These are phyloP conservation scores for Mrakia frigida DNA, from an alignment of 768 basidiomycete species.

Conservation along the genomic window DNA sequence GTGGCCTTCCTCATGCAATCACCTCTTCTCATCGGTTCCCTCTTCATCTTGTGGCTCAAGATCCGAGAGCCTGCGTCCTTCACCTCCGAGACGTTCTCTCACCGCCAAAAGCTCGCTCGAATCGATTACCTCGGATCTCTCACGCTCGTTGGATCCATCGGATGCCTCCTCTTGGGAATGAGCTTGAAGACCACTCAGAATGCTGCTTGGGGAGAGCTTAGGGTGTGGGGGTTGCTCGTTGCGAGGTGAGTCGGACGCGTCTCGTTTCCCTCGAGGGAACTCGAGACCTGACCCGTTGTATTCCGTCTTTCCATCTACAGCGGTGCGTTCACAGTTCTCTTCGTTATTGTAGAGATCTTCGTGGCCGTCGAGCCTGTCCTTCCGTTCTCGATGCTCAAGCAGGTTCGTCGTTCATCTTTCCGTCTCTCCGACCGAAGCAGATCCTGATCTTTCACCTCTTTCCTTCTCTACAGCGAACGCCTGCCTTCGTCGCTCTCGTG, in stretches of 20 bases:
- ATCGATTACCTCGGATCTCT: slow-evolving; percentile 81
- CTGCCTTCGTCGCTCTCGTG: slow-evolving; percentile 70
- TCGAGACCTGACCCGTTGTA: neutral
- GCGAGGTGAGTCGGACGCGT: slow-evolving; percentile 21
- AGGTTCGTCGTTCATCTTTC: slow-evolving; percentile 66
- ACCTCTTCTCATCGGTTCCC: slow-evolving; percentile 68
- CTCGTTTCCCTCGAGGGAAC: neutral
- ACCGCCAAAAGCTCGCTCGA: slow-evolving; percentile 39
- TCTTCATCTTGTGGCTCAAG: slow-evolving; percentile 65
- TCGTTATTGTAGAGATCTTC: slow-evolving; percentile 72
- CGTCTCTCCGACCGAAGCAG: slow-evolving; percentile 57
- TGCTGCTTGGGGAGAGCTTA: slow-evolving; percentile 48
- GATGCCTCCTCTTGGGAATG: slow-evolving; percentile 39
- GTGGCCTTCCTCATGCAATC: slow-evolving; percentile 50
- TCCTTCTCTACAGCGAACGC: slow-evolving; percentile 52
- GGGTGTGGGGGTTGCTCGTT: slow-evolving; percentile 61
- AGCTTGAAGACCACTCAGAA: slow-evolving; percentile 29
- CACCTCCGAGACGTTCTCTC: neutral
- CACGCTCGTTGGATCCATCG: slow-evolving; percentile 57
- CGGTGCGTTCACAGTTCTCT: slow-evolving; percentile 53
- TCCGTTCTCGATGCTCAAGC: slow-evolving; percentile 71
- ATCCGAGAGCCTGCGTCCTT: slow-evolving; percentile 45
- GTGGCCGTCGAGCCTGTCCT: slow-evolving; percentile 81
- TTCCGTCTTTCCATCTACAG: slow-evolving; percentile 45
- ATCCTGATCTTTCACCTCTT: slow-evolving; percentile 57